Percentiles rank a stretch among this genome's conserved stretches.
Evolutionary conservation across 2,329 filamentous ascomycete genomes (phyloP).

Genomic region (Pestalotiopsis sp.): DNA sequence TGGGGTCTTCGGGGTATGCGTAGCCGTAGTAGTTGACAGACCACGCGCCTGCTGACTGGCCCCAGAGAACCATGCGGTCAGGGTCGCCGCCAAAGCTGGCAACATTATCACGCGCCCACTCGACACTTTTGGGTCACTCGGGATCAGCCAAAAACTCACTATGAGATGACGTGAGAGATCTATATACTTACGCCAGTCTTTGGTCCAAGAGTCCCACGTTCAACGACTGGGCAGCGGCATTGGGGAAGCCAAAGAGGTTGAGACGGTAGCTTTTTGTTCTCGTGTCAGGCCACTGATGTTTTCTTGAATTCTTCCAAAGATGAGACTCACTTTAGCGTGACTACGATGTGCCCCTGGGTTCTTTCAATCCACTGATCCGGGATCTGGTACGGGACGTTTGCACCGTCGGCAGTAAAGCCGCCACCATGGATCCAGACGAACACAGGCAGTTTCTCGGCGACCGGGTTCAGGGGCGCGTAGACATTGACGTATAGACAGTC

Average conservation of each 20-base stretch:
- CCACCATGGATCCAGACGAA: conserved; percentile 14
- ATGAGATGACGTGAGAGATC: background rate
- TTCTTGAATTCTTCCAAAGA: background rate
- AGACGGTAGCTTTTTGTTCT: conserved; percentile 33
- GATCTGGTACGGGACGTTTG: conserved; percentile 10
- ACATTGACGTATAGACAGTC: conserved; percentile 14
- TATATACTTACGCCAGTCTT: conserved; percentile 34
- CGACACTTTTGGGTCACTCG: conserved; percentile 45
- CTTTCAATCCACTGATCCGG: conserved; percentile 16
- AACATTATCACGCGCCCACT: conserved; percentile 42
- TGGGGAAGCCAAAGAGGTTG: conserved; percentile 36
- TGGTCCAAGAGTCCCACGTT: conserved; percentile 55
- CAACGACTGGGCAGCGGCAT: conserved; percentile 29
- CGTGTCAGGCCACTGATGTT: background rate
- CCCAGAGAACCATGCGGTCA: conserved; percentile 44
- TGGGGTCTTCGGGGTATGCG: conserved; percentile 48
- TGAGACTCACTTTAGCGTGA: conserved; percentile 31
- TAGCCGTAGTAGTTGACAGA: conserved; percentile 44
- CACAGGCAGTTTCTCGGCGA: conserved; percentile 6
- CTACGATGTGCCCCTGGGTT: conserved; percentile 25
- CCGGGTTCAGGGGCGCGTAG: conserved; percentile 6
- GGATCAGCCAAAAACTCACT: background rate
- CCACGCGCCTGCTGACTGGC: conserved; percentile 48
- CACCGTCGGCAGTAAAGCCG: conserved; percentile 3
- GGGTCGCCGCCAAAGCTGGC: conserved; percentile 49